Base-by-base conservation (phyloP, 768 basidiomycete species). In the Holtermannia corniformis region DNA sequence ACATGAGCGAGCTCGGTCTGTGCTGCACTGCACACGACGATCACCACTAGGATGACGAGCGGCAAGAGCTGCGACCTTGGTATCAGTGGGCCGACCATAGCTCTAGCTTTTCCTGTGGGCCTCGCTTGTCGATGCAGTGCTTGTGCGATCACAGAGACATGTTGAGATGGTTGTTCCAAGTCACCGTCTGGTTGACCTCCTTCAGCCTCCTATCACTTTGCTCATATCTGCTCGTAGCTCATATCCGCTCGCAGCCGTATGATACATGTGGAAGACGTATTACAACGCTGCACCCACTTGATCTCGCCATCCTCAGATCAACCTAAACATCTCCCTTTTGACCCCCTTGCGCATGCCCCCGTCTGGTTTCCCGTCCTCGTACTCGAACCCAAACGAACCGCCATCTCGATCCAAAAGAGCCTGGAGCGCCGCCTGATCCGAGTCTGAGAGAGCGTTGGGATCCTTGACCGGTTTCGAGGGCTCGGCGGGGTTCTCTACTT, bases 1-100 rank as follows among this genome's bases (percentile, higher is more conserved):
- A 58, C 57, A 28, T 70, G 64, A 10, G 71, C 66, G 21, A 66
- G 55, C 45, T 72, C 71, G 0, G 71, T 72, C 51, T 72, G 68
- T 2, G 60, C 54, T 14, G 68, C 65, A 16, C 60, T 60, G 5
- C 67, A 60, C 13, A 65, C 21, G 26, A 68, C 68, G 61, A 72
- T 67, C 11, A 55, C 54, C 12, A 55, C 24, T 14, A 72, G 56
- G 24, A 68, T 64, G 16, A 51, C n/a, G 21, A 61, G 50, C 13
- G 70, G 67, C 24, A 72, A 51, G 22, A 69, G 14, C 32, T 37
- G 32, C 16, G 32, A 7, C 32, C 16, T 7, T 16, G 32, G 32
- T 37, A 37, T 37, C 16, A n/a, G n/a, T n/a, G n/a, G n/a, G n/a
- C n/a, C n/a, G n/a, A n/a, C n/a, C n/a, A n/a, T n/a, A n/a, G n/a